Conservation (phyloP, 345 rosid species). For the Excoecaria cochinchinensis region DNA sequence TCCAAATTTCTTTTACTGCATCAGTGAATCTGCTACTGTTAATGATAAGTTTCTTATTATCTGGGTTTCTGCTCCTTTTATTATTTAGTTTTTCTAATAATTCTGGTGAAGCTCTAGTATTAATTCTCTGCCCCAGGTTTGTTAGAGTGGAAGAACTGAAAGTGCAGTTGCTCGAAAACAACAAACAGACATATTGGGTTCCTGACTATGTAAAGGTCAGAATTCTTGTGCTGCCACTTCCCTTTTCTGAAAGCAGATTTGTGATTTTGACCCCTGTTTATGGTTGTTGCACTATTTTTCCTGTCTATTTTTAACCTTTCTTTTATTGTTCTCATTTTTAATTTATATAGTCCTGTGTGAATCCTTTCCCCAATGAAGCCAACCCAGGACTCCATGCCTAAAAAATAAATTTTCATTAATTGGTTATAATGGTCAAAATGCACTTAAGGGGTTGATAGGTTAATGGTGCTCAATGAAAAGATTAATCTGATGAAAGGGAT, state of each 20-base stretch:
- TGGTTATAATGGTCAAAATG: neutral
- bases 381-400: neutral
- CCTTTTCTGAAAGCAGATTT: neutral
- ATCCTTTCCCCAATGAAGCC: neutral
- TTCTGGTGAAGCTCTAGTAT: neutral
- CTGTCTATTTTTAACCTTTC: neutral
- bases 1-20: neutral
- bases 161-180: slow-evolving; percentile 76
- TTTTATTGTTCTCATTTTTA: neutral
- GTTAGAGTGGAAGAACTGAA: slow-evolving; percentile 83
- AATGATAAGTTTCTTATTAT: neutral
- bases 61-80: neutral
- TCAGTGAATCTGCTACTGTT: neutral
- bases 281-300: neutral
- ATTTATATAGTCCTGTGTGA: neutral
- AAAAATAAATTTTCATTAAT: neutral
- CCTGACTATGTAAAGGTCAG: slow-evolving; percentile 97
- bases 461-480: neutral
- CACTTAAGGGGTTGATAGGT: neutral
- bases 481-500: neutral
- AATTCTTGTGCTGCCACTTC: neutral
- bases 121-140: slow-evolving; percentile 51
- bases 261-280: neutral
- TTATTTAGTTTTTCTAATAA: neutral
- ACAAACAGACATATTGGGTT: slow-evolving; percentile 89